Evolutionary conservation across 805 yeast genomes (phyloP).

Genomic region (Schwanniomyces vanrijiae): DNA sequence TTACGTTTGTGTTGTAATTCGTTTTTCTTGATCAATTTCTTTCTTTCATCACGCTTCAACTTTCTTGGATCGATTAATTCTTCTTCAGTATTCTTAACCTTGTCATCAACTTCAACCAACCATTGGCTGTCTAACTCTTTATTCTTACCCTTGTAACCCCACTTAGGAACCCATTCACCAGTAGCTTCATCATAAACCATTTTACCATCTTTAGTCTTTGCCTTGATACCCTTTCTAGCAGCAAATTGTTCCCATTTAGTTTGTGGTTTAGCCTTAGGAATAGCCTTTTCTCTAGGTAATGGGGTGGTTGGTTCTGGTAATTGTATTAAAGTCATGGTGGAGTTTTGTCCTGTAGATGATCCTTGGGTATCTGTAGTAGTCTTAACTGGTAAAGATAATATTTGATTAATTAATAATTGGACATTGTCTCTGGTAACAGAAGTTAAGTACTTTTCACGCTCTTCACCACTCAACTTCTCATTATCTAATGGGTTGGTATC

Average conservation of each 20-base stretch:
- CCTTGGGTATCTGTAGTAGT: constrained; percentile 75
- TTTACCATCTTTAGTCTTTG: constrained; percentile 88
- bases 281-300: constrained; percentile 92
- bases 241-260: constrained; percentile 99
- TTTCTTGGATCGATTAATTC: constrained; percentile 88
- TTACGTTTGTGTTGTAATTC: constrained; percentile 83
- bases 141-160: constrained; percentile 97
- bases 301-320: constrained; percentile 81
- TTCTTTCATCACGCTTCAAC: constrained; percentile 77
- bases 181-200: constrained; percentile 84
- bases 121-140: constrained; percentile 87
- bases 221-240: constrained; percentile 87
- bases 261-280: constrained; percentile 88
- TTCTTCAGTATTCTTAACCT: constrained; percentile 48
- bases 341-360: constrained; percentile 58
- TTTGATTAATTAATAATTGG: constrained; percentile 87
- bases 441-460: constrained; percentile 63
- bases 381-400: constrained; percentile 84
- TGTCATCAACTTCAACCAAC: constrained; percentile 91
- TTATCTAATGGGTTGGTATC: constrained; percentile 85
- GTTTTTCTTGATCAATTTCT: constrained; percentile 81
- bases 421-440: constrained; percentile 84
- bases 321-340: constrained; percentile 78
- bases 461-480: constrained; percentile 53
- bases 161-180: constrained; percentile 96